Base-by-base conservation (phyloP, 805 yeast genomes). In the Komagataella kurtzmanii region DNA sequence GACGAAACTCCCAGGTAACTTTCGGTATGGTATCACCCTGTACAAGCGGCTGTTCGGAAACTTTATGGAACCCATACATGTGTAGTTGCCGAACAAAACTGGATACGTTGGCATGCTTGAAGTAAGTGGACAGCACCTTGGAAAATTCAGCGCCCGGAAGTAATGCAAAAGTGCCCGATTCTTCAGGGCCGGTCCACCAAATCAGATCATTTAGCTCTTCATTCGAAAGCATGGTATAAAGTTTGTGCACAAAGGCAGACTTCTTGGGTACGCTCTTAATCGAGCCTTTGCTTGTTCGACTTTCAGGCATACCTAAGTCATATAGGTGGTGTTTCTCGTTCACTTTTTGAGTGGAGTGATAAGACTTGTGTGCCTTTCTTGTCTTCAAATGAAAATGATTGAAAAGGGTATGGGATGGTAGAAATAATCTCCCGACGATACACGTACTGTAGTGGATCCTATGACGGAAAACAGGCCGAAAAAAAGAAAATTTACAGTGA, bases 61-160 rank as follows among this genome's bases (percentile, higher is more conserved):
- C 82, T 68, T 90, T 89, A 66, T 90, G 97, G 70, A 90, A 89
- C 1, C 97, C 97, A 64, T 89, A 89, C 97, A 90, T 91, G 70
- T 91, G 96, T 48, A 90, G 71, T 67, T 91, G 97, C 48, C 97
- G 79, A 43, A 91, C 96, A 70, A 91, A 91, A 54, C 91, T 82
- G 21, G 96, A 88, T 24, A 90, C 88, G 62, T 91, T 91, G 3
- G 95, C 95, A 68, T 90, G 97, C 64, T 91, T 91, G 73, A 91
- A 90, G 64, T 86, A 89, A 48, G 74, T 73, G n/a, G 85, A 80
- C 49, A 85, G 62, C 1, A 78, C 77, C 45, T 70, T 67, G 8
- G 84, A 79, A 62, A 82, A 82, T 55, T 80, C 84, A 24, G 79
- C 71, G 17, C 81, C 80, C 0, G 88, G 87, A 47, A 73, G 71